Base-by-base conservation (phyloP, 2,329 filamentous ascomycete species). In the Tolypocladium paradoxum region DNA sequence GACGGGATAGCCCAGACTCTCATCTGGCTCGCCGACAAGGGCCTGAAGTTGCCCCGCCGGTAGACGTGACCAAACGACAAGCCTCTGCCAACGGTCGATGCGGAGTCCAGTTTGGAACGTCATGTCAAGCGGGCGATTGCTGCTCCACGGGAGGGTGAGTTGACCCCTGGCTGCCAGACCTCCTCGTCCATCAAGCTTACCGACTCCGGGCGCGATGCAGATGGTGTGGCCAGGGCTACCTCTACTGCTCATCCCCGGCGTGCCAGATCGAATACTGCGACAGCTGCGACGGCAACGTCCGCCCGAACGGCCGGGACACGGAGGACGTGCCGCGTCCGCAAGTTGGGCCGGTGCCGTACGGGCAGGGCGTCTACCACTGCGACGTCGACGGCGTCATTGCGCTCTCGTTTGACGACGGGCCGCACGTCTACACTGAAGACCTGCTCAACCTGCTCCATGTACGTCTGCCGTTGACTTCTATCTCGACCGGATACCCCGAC, bases 221-320 rank as follows among this genome's bases (percentile, higher is more conserved):
- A 45, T 82, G 76, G 72, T 83, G 80, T 56, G 81, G 80, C 49
- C 72, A 64, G n/a, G 73, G 70, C 4, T 63, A 63, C 12, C 73
- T 78, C 2, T 82, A 83, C 65, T 86, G 83, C 67, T 73, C 74
- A 33, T 76, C 81, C 22, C 83, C 83, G 2, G 76, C 82, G 51
- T 86, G 83, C 61, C 74, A 81, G 62, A 79, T 83, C 60, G 67
- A 76, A 57, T 83, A 79, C 58, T 80, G 80, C n/a, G 73, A 81
- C 22, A 75, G 68, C 4, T 86, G 83, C 58, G 81, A 84, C 57
- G 81, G 76, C 51, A 84, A 84, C 58, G 71, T 59, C 74, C 79
- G 50, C 55, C 75, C 57, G 3, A 54, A 56, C 0, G 83, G 83
- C 1, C 68, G 72, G 9, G 77, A 81, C 54, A 85, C 82, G 0